Conservation (phyloP, 1,139 yeast species). For the Hanseniaspora gamundiae region DNA sequence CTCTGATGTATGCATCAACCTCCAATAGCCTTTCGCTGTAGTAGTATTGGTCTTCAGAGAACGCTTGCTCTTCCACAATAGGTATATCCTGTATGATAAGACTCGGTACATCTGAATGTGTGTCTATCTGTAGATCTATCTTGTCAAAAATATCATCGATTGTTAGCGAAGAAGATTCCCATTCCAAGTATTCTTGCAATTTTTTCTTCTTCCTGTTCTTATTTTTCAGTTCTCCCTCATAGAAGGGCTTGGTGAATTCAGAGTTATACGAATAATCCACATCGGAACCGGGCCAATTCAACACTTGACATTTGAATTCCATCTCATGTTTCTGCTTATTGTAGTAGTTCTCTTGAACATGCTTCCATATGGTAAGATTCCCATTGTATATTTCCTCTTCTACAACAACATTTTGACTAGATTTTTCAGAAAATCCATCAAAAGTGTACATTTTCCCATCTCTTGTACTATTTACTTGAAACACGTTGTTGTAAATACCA, state of each 20-base stretch:
- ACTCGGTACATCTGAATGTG: constrained; percentile 48
- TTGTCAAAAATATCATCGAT: constrained; percentile 41
- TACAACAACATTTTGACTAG: constrained; percentile 38
- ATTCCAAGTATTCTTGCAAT: background rate
- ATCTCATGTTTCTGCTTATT: background rate
- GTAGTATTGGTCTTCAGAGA: constrained; percentile 25
- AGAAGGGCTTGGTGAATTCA: background rate
- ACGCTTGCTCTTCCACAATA: constrained; percentile 43
- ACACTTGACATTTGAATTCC: background rate
- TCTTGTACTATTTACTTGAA: constrained; percentile 25
- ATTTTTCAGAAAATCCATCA: constrained; percentile 40
- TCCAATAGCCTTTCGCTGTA: constrained; percentile 47
- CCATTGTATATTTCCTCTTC: constrained; percentile 34
- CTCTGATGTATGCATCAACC: constrained; percentile 54
- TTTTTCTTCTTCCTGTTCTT: background rate
- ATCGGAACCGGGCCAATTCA: constrained; percentile 1
- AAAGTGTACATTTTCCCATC: background rate
- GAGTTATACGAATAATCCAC: background rate
- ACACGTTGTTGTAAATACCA: constrained; percentile 79
- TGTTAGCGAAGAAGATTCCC: background rate
- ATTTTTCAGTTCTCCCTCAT: background rate
- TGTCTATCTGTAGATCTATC: constrained; percentile 40
- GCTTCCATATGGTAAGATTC: constrained; percentile 20
- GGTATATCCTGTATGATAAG: constrained; percentile 74
- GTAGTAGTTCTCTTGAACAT: background rate